phyloP scores from a whole-genome alignment of 1,284 basidiomycete species.

The Porodaedalea pini region DNA sequence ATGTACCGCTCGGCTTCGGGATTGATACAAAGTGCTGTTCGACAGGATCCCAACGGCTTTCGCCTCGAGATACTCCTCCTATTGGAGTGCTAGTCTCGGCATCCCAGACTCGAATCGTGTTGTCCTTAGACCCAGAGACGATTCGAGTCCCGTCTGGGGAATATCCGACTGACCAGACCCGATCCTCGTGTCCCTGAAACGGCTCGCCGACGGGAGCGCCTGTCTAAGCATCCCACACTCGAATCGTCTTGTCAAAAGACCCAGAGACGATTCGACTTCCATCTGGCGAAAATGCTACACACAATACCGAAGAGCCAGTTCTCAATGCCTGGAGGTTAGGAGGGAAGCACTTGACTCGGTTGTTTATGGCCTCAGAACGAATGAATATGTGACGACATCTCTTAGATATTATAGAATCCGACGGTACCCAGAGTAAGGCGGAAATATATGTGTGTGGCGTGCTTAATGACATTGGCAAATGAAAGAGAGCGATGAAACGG shows the following conservation, averaged over 20 bases:
- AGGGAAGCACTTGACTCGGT: too few species aligned
- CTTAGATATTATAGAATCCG: background rate
- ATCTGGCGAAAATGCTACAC: constrained; percentile 14
- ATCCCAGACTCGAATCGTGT: background rate
- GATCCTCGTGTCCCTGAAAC: background rate
- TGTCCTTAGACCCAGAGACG: too few species aligned
- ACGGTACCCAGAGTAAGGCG: background rate
- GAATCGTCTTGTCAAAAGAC: constrained; percentile 8
- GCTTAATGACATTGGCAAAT: background rate
- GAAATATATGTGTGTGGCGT: constrained; percentile 4
- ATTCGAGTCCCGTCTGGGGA: constrained; percentile 16
- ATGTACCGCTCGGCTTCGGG: background rate
- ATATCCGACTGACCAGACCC: constrained; percentile 7
- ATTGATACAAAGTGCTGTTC: background rate
- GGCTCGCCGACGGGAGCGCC: background rate
- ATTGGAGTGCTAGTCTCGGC: background rate
- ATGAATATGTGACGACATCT: background rate
- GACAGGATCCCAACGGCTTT: background rate
- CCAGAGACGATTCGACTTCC: constrained; percentile 16
- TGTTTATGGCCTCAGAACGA: too few species aligned
- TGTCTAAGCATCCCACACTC: constrained; percentile 9
- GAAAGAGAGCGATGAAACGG: background rate
- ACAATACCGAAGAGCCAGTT: too few species aligned
- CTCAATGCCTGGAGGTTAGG: too few species aligned
- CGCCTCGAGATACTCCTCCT: background rate